Base-by-base conservation (phyloP, 805 yeast species). In the Nematodospora valgi region DNA sequence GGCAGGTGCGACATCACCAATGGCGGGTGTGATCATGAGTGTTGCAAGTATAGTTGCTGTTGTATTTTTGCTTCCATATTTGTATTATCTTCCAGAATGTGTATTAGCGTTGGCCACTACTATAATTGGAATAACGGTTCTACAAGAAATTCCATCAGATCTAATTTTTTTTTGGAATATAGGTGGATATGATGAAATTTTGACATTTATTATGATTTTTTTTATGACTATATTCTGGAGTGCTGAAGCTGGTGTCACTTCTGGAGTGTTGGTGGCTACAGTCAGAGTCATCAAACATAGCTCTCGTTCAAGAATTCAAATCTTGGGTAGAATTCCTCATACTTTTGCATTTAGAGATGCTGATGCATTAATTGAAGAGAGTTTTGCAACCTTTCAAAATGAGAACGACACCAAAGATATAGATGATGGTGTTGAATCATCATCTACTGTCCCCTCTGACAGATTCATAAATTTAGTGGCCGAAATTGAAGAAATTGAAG, bases 261-360 rank as follows among this genome's bases (percentile, higher is more conserved):
- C 62, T 14, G 72, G 72, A 0, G 49, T 61, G 6, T 46, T 56
- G 12, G 42, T 65, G 17, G 64, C 70, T 0, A 52, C 64, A 14
- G 45, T 61, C 8, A 39, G 66, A 12, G 49, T 62, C 11, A 74
- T 88, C 20, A 82, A 77, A 45, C 86, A 86, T 52, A 80, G 95
- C 1, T 79, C 95, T 0, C 68, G 74, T 37, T 88, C 96, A 2
- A 70, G 95, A 44, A 86, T 88, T 40, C 96, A 87, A 55, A 84
- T 89, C 32, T 63, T 87, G 42, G 86, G 88, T 3, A 68, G 93
- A 38, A 46, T 53, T 15, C 64, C 68, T 6, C 37, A 49, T 26
- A 43, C 51, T 4, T 64, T 70, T 30, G 70, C 69, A 4, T 85
- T 83, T 52, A 66, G 81, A 27, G 84, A 85, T 51, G 87, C 88